phyloP scores from a whole-genome alignment of 208 protist genomes.

The Leishmania martiniquensis region DNA sequence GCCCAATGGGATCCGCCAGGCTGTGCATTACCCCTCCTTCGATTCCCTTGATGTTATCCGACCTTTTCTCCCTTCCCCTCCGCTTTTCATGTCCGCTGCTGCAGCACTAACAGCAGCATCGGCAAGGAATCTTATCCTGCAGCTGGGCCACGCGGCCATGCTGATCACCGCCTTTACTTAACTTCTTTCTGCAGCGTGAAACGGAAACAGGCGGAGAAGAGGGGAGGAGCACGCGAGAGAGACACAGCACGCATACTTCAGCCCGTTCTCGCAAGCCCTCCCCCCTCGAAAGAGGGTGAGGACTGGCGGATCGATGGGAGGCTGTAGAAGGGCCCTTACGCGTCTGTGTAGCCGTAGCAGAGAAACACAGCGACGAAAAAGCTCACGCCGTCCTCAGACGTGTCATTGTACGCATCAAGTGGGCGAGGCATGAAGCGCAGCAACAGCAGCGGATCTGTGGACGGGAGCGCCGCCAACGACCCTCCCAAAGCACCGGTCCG shows the following conservation, averaged over 20 bases:
- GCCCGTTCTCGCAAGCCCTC: not conserved
- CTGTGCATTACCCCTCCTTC: not conserved
- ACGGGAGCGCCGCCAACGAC: not conserved
- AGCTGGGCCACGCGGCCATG: not conserved
- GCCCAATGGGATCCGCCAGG: not conserved
- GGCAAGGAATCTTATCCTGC: not conserved
- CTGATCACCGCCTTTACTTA: not conserved
- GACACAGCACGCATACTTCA: not conserved
- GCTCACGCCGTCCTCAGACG: conserved; percentile 49
- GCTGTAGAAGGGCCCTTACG: not conserved
- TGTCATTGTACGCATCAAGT: conserved; percentile 6
- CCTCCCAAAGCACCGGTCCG: not conserved
- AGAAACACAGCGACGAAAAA: conserved; percentile 77
- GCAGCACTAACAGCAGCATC: not conserved
- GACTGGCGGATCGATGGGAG: not conserved
- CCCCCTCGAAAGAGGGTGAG: not conserved
- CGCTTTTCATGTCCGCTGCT: not conserved
- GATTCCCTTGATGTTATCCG: not conserved
- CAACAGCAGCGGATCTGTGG: conserved; percentile 37
- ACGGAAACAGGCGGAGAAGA: conserved; percentile 9
- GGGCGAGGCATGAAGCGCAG: conserved; percentile 56
- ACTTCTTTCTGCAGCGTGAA: conserved; percentile 1
- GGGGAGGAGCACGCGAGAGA: not conserved
- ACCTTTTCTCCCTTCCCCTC: too few relatives aligned
- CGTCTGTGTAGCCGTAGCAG: not conserved